A percentile compares a stretch with the other conserved stretches of the same genome.
phyloP scores from a whole-genome alignment of 768 basidiomycete species.

The Galerina marginata region DNA sequence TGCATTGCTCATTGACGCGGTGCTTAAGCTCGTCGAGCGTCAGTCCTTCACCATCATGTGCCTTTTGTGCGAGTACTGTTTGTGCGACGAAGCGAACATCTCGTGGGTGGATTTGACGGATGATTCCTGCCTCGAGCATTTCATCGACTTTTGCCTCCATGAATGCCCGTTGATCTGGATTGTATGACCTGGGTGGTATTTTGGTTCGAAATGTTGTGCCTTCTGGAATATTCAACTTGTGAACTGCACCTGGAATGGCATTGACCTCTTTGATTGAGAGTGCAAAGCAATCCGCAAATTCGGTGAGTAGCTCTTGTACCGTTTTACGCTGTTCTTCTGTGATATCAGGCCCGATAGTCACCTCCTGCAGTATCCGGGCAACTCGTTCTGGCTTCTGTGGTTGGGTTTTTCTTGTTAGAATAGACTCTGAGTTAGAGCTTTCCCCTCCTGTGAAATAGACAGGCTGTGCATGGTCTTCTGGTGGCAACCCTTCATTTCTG shows the following conservation, averaged over 20 bases:
- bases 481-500: too few species aligned
- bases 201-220: constrained; percentile 33
- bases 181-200: too few species aligned
- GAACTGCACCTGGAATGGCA: constrained; percentile 33
- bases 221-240: constrained; percentile 38
- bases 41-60: constrained; percentile 33
- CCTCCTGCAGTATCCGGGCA: constrained; percentile 18
- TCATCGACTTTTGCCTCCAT: constrained; percentile 37
- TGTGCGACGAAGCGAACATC: constrained; percentile 36
- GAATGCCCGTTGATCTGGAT: constrained; percentile 32
- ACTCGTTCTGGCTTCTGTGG: constrained; percentile 31
- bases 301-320: constrained; percentile 26
- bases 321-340: constrained; percentile 19
- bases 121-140: constrained; percentile 39
- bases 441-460: too few species aligned
- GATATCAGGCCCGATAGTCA: constrained; percentile 36
- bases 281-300: constrained; percentile 46
- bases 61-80: constrained; percentile 40
- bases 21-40: constrained; percentile 38
- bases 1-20: constrained; percentile 38
- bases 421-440: too few species aligned
- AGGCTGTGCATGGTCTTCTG: too few species aligned
- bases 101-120: constrained; percentile 31
- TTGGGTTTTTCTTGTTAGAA: too few species aligned
- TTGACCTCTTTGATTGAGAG: constrained; percentile 40